Base-by-base conservation (phyloP, 2,329 filamentous ascomycete species). In the Dactylellina sp. region DNA sequence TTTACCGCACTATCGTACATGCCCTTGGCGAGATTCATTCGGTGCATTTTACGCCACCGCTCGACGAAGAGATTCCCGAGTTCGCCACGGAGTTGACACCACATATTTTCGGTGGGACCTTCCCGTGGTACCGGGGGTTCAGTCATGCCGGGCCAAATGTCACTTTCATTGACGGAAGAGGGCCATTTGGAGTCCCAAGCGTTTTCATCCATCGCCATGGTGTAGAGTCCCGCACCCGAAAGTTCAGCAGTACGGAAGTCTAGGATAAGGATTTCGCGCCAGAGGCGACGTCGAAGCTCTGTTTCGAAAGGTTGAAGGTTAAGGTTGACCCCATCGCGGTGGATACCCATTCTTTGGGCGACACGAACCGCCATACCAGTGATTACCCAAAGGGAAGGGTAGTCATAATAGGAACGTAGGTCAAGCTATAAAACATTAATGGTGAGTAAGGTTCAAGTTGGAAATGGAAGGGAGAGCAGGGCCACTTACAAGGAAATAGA, bases 201-300 rank as follows among this genome's bases (percentile, higher is more conserved):
- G 22, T 70, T 64, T 35, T 75, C 64, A 37, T 70, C 71, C 14
- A 75, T 75, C 1, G 71, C 60, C 7, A 82, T 79, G 5, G 86
- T 80, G n/a, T 83, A 80, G 9, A 83, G 80, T 14, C 80, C 83
- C 0, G 83, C 82, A 9, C 86, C 86, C 2, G 85, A 83, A 55
- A 87, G 83, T 76, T 88, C 85, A 5, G 85, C 83, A 0, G 83
- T 83, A 6, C 85, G 84, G 25, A 84, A 81, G 75, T 90, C 88
- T 1, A 89, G 82, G n/a, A 87, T 83, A 28, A 88, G 79, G n/a
- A 89, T 83, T 75, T 89, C 86, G 81, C 86, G 86, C 85, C 87
- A 89, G 0, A 89, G 78, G 1, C 88, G 83, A 7, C 88, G 84
- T 18, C 87, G 84, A 80, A 89, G 84, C 79, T 89, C 86, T 1